Evolutionary conservation across 495 filamentous ascomycete genomes (phyloP).

Genomic region (Hypoxylon lienhwacheense): DNA sequence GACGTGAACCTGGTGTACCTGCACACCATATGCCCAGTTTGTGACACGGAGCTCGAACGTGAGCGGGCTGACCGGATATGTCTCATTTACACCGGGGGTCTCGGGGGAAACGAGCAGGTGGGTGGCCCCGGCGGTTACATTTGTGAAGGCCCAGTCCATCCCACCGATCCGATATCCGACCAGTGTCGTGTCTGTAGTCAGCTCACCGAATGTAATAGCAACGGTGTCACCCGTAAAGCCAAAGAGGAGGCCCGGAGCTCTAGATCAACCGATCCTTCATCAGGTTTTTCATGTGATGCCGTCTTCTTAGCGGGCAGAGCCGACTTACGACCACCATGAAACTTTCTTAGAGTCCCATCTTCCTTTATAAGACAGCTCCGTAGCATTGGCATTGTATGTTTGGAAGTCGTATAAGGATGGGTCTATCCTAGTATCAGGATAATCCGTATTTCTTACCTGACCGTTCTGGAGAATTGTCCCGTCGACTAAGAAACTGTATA

Average conservation of each 20-base stretch:
- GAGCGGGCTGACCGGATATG: constrained; percentile 44
- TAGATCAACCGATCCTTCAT: constrained; percentile 19
- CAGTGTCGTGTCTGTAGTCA: constrained; percentile 58
- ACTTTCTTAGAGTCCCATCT: constrained; percentile 68
- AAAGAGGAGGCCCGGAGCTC: constrained; percentile 64
- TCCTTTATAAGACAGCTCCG: constrained; percentile 69
- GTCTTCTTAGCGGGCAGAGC: neutral
- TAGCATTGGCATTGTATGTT: constrained; percentile 57
- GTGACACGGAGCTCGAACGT: constrained; percentile 62
- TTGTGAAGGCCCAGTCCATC: constrained; percentile 68
- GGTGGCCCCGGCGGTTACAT: constrained; percentile 62
- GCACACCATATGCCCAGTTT: constrained; percentile 68
- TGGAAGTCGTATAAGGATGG: constrained; percentile 41
- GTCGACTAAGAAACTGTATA: constrained; percentile 36
- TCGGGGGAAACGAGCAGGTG: constrained; percentile 59
- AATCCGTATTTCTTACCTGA: constrained; percentile 53
- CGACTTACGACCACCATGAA: constrained; percentile 64
- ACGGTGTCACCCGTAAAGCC: constrained; percentile 65
- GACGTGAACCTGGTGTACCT: constrained; percentile 60
- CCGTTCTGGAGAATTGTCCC: constrained; percentile 66
- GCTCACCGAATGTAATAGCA: constrained; percentile 63
- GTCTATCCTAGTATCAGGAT: constrained; percentile 53
- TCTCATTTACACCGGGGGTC: constrained; percentile 47
- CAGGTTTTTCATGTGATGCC: constrained; percentile 1
- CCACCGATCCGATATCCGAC: constrained; percentile 65